phyloP scores from a whole-genome alignment of 2,329 filamentous ascomycete genomes.

The Polytolypa hystricis region DNA sequence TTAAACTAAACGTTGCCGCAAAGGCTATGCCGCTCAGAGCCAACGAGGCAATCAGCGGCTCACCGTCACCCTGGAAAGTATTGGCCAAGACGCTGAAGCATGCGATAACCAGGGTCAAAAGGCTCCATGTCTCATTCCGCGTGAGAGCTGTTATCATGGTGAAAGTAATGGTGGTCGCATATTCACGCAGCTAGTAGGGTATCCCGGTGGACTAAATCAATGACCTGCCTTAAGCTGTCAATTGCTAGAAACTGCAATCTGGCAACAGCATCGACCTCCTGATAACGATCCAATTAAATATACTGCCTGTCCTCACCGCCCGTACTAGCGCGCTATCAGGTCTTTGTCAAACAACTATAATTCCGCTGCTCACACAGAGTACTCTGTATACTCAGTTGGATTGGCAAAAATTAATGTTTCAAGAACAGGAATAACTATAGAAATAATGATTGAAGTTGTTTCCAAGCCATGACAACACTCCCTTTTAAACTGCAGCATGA shows the following conservation, averaged over 20 bases:
- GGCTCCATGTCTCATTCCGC: conserved; percentile 44
- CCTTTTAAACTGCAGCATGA: too few relatives aligned
- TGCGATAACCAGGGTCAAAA: conserved; percentile 54
- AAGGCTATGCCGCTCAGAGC: conserved; percentile 82
- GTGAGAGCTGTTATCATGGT: conserved; percentile 38
- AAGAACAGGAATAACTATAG: too few relatives aligned
- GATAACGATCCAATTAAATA: neutral
- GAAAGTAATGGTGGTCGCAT: too few relatives aligned
- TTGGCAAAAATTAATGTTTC: too few relatives aligned
- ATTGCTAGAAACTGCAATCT: neutral
- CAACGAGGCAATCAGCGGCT: conserved; percentile 77
- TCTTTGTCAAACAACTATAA: too few relatives aligned
- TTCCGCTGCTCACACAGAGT: too few relatives aligned
- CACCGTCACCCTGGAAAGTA: conserved; percentile 73
- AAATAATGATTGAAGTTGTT: too few relatives aligned
- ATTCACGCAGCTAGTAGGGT: too few relatives aligned
- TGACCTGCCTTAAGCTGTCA: neutral
- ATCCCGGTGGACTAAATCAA: too few relatives aligned
- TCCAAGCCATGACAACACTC: too few relatives aligned
- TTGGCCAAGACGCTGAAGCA: conserved; percentile 60
- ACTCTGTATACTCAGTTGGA: too few relatives aligned
- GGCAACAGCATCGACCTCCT: neutral
- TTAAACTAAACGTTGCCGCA: conserved; percentile 68
- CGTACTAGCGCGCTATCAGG: too few relatives aligned
- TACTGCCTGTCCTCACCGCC: neutral